Base-by-base conservation (phyloP, 2,329 filamentous ascomycete species). In the Alternaria novae-zelandiae region DNA sequence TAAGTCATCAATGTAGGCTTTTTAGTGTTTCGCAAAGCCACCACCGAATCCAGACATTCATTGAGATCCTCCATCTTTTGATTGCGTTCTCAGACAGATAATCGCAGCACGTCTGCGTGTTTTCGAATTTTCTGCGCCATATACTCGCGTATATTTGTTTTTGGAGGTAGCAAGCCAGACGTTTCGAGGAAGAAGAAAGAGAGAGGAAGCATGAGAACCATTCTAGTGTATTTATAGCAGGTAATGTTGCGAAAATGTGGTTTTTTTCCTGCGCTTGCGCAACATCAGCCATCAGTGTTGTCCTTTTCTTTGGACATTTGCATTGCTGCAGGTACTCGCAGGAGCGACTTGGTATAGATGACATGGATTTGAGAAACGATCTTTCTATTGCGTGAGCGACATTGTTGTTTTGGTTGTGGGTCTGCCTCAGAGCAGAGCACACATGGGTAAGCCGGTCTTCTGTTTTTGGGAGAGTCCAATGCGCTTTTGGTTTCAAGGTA, bases 71-170 rank as follows among this genome's bases (percentile, higher is more conserved):
- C 5, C 5, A 6, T 23, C 23, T 23, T 23, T 23, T 17, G 36
- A 17, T 41, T 17, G 15, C 15, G 36, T 3, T 41, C 36, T 17
- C 36, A 2, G 9, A 6, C 8, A 41, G 36, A n/a, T 17, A 10
- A 8, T 41, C 36, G 4, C 15, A n/a, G 32, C 1, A 41, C n/a
- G 32, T 41, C 13, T 15, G 13, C 7, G 13, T 8, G 1, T 36
- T 15, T 8, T 15, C 30, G 7, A 8, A n/a, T 36, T 36, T 36
- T 10, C 32, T 36, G 32, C 15, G 10, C 36, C 36, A 41, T 17
- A 17, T 9, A 4, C 17, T 9, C 1, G 15, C 36, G 4, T 3
- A 1, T 0, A 41, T 41, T 2, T 15, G 0, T 3, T 41, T 41
- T 17, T 17, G 36, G n/a, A 41, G 5, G 36, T 17, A 15, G 9